Evolutionary conservation across 495 filamentous ascomycete species (phyloP).

Genomic region (Terfezia claveryi): DNA sequence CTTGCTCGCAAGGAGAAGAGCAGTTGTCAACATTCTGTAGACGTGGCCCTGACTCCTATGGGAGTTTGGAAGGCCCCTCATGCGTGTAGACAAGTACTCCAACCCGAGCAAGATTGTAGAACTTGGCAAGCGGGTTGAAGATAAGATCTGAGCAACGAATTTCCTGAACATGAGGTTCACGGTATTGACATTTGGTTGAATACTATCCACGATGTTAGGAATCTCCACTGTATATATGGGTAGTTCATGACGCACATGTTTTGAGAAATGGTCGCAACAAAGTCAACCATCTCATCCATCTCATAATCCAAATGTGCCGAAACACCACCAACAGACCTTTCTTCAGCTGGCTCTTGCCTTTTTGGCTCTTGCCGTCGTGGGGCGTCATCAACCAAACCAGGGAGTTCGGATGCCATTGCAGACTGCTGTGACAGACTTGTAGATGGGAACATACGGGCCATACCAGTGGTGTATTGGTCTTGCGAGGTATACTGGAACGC

Average conservation of each 20-base stretch:
- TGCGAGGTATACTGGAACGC: background rate
- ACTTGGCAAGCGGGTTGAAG: conserved; percentile 81
- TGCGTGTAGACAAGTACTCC: conserved; percentile 65
- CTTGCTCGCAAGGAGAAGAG: conserved; percentile 83
- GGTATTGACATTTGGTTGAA: conserved; percentile 45
- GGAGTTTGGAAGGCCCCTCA: conserved; percentile 43
- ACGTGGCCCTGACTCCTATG: conserved; percentile 39
- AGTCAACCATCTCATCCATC: conserved; percentile 95
- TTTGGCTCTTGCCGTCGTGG: conserved; percentile 9
- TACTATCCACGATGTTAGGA: conserved; percentile 10
- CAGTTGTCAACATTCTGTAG: conserved; percentile 71
- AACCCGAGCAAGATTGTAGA: conserved; percentile 87
- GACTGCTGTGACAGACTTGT: background rate
- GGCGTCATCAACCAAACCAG: conserved; percentile 1
- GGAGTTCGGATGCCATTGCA: background rate
- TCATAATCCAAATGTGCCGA: conserved; percentile 95
- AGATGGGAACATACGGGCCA: background rate
- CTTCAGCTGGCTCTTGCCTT: conserved; percentile 15
- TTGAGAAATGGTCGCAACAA: conserved; percentile 82
- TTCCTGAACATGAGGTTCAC: conserved; percentile 49
- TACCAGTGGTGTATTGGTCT: background rate
- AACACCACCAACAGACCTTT: conserved; percentile 45
- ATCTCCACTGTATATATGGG: no score
- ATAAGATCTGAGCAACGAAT: conserved; percentile 83
- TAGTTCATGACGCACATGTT: conserved; percentile 37